Evolutionary conservation across 2,329 filamentous ascomycete genomes (phyloP), one percentile per base, ranked within the genome.

Genomic region (Xylariaceae sp.): DNA sequence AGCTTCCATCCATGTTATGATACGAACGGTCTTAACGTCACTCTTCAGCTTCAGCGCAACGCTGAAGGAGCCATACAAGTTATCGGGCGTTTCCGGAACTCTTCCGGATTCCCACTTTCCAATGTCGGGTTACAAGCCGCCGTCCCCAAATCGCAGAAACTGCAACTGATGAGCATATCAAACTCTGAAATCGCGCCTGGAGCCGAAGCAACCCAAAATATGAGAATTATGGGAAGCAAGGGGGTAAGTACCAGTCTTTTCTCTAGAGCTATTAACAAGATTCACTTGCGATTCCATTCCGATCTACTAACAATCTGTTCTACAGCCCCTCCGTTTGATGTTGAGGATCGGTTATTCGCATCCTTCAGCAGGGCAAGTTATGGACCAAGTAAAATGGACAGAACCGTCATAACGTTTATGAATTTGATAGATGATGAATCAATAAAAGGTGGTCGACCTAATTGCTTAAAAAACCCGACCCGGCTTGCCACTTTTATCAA

Each of bases 341-440:
- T 79, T 99, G 69, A 92, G 92, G 75, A 85, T 99, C 68, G 87
- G 85, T 54, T 98, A 92, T 72, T 79, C 84, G 32, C 89, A 89
- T 73, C 85, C 89, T 54, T 83, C 84, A 55, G 84, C 80, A 20
- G 86, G 86, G 50, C 83, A 88, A 60, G 81, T 96, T 18, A 89
- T 89, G 71, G 95, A 99, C 70, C 93, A 98, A 76, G 92, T 98
- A 56, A 96, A 97, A 77, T 99, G 95, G 95, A 88, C 90, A 26
- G 95, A 99, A 75, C 88, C 91, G 52, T 80, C 76, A 21, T 67
- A 63, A 42, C 7, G 32, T 37, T 4, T 37, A 32, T 67, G 45
- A 61, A 43, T 26, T 54, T 21, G 54, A 54, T 63, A 57, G 52
- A 59, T 26, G 23, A 26, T 44, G 49, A 41, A 54, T 29, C 26